These are phyloP conservation scores for Epichloe elymi DNA, from an alignment of 2,329 filamentous ascomycete genomes.

Conservation along the genomic window DNA sequence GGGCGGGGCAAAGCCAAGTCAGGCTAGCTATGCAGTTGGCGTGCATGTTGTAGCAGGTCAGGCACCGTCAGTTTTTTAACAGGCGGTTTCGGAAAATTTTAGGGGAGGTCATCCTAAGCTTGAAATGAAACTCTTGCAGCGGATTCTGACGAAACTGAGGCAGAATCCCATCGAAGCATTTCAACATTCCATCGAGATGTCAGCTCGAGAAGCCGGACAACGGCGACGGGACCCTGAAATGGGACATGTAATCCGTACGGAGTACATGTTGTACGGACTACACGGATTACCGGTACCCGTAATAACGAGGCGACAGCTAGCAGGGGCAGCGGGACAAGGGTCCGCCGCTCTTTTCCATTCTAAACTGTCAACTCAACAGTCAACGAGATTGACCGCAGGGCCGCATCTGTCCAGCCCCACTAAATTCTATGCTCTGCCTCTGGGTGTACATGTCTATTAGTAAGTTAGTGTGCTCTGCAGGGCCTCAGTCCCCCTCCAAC, in stretches of 20 bases:
- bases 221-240: neutral
- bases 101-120: neutral
- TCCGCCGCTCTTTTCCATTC: neutral
- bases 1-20: neutral
- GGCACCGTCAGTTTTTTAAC: too few relatives aligned
- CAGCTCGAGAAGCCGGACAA: neutral
- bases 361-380: conserved; percentile 4
- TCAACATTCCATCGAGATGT: neutral
- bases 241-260: too few relatives aligned
- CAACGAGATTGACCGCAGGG: neutral
- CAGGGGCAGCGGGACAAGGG: neutral
- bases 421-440: too few relatives aligned
- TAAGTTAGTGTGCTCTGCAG: neutral
- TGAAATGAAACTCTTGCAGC: neutral
- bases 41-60: too few relatives aligned
- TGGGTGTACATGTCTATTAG: too few relatives aligned
- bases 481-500: neutral
- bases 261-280: neutral
- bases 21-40: neutral
- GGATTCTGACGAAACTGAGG: neutral
- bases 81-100: neutral
- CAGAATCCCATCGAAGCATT: neutral
- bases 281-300: neutral
- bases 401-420: too few relatives aligned
- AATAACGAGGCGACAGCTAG: neutral